Percentiles rank a stretch among this genome's conserved stretches.
Conservation (phyloP, 2,329 filamentous ascomycete genomes). For the Aureobasidium mangrovei region DNA sequence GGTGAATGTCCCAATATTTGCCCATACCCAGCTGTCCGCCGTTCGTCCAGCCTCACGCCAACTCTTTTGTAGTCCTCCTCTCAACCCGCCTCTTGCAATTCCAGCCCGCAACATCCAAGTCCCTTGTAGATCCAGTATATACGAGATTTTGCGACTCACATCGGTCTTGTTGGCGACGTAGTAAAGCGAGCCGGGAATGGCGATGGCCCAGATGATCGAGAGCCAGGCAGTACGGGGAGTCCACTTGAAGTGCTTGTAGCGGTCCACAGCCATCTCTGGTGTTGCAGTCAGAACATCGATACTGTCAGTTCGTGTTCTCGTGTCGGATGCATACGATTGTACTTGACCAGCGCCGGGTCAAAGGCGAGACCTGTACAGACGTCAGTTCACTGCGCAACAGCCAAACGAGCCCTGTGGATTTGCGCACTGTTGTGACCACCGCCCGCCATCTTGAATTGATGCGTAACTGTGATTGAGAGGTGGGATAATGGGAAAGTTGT, state of each 20-base stretch:
- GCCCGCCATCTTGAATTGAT: constrained; percentile 27
- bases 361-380: constrained; percentile 36
- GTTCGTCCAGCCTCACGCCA: no score
- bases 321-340: constrained; percentile 40
- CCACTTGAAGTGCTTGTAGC: constrained; percentile 94
- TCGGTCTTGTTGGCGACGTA: constrained; percentile 72
- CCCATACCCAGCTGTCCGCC: no score
- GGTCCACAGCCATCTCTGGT: constrained; percentile 71
- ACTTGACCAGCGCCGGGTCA: constrained; percentile 50
- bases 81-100: background rate
- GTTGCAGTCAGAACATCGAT: constrained; percentile 15
- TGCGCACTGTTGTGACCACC: constrained; percentile 25
- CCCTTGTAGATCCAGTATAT: background rate
- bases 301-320: background rate
- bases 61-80: background rate
- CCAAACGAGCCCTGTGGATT: background rate
- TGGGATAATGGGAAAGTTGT: background rate
- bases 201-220: constrained; percentile 65
- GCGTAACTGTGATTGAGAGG: constrained; percentile 3
- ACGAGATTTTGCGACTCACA: constrained; percentile 51
- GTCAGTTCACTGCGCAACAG: constrained; percentile 16
- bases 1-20: no score
- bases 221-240: constrained; percentile 73
- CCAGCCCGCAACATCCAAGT: background rate
- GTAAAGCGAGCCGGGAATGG: constrained; percentile 63